Conservation (phyloP, 495 filamentous ascomycete species). For the Penicillium mononematosum region DNA sequence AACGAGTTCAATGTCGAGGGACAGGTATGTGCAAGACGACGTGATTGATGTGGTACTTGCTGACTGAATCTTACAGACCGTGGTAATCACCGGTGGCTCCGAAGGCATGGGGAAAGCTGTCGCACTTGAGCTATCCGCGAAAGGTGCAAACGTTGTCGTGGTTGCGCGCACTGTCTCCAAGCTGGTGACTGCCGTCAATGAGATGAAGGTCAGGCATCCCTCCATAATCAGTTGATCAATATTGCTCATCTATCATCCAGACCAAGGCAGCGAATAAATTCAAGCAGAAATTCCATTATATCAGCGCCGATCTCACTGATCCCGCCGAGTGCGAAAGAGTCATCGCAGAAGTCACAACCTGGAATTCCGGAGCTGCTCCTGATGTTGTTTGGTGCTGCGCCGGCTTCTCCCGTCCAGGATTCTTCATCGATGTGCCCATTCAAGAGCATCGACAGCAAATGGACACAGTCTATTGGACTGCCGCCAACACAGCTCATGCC, state of each 20-base stretch:
- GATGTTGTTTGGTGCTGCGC: constrained; percentile 94
- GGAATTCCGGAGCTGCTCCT: constrained; percentile 73
- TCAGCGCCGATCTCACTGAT: constrained; percentile 78
- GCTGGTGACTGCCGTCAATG: constrained; percentile 68
- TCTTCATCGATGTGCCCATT: constrained; percentile 74
- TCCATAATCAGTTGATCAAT: neutral
- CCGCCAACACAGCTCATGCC: constrained; percentile 80
- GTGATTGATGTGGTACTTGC: constrained; percentile 2
- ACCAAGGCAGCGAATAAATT: constrained; percentile 56
- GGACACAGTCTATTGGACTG: constrained; percentile 88
- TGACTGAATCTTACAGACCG: constrained; percentile 55
- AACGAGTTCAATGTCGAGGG: constrained; percentile 79
- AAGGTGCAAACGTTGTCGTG: constrained; percentile 84
- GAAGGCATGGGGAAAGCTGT: constrained; percentile 84
- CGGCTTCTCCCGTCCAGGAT: constrained; percentile 68
- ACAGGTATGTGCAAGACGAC: constrained; percentile 52
- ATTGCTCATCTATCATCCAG: constrained; percentile 37
- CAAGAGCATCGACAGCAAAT: constrained; percentile 71
- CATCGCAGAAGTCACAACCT: constrained; percentile 70
- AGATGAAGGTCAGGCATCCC: constrained; percentile 54
- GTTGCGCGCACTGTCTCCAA: constrained; percentile 74
- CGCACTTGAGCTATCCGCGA: constrained; percentile 68
- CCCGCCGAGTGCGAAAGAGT: constrained; percentile 64
- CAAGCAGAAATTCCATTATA: constrained; percentile 76
- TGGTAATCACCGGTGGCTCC: constrained; percentile 87